Conservation (phyloP, 768 basidiomycete species). For the Phlebiopsis flavidoalba region DNA sequence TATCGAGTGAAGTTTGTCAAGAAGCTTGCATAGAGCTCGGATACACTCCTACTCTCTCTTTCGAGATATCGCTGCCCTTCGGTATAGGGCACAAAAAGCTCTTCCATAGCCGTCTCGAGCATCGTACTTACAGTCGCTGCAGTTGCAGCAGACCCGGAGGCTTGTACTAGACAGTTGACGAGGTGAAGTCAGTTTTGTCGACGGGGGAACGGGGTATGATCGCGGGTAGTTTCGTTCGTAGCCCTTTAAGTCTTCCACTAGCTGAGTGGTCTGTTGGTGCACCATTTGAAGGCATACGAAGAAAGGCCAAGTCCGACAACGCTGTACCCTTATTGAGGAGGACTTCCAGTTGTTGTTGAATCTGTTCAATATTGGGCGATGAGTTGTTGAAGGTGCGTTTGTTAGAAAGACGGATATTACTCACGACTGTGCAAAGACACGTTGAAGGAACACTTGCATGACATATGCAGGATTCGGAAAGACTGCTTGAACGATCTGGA, state of each 20-base stretch:
- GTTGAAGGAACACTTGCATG: slow-evolving; percentile 96
- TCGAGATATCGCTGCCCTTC: slow-evolving; percentile 92
- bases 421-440: slow-evolving; percentile 94
- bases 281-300: slow-evolving; percentile 82
- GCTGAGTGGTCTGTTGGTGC: slow-evolving; percentile 82
- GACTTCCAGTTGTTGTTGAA: slow-evolving; percentile 94
- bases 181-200: slow-evolving; percentile 58
- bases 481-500: slow-evolving; percentile 96
- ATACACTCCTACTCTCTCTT: slow-evolving; percentile 79
- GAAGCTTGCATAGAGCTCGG: slow-evolving; percentile 70
- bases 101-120: slow-evolving; percentile 96
- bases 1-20: slow-evolving; percentile 77
- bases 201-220: slow-evolving; percentile 57
- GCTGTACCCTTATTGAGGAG: slow-evolving; percentile 70
- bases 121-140: slow-evolving; percentile 68
- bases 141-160: slow-evolving; percentile 37
- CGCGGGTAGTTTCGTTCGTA: slow-evolving; percentile 69
- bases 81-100: slow-evolving; percentile 90
- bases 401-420: slow-evolving; percentile 26
- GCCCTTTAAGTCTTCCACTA: slow-evolving; percentile 62
- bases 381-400: neutral
- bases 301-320: slow-evolving; percentile 84
- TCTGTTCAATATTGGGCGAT: slow-evolving; percentile 40
- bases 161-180: slow-evolving; percentile 40
- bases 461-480: slow-evolving; percentile 96